A percentile compares a stretch with the other conserved stretches of the same genome.
phyloP scores from a whole-genome alignment of 129 eudicot species.

The Ambrosia artemisiifolia region DNA sequence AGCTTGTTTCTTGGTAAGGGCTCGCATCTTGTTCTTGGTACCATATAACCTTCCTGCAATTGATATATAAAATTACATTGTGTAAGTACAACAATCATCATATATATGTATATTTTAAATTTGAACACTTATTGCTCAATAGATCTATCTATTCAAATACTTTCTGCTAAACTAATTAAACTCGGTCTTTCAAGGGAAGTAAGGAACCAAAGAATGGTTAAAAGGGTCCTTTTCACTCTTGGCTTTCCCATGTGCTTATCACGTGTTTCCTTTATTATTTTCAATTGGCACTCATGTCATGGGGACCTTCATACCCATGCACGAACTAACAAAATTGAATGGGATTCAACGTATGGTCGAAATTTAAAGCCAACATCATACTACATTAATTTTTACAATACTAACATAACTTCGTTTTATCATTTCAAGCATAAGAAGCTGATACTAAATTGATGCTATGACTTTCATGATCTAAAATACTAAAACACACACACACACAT shows the following conservation, averaged over 20 bases:
- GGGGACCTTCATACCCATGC: slow-evolving; percentile 17
- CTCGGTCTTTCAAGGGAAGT: neutral
- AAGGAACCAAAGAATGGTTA: neutral
- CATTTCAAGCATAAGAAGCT: neutral
- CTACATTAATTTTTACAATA: neutral
- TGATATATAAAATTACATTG: no score
- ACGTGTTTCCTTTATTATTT: slow-evolving; percentile 12
- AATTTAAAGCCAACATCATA: neutral
- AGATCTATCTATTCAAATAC: neutral
- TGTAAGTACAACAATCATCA: neutral
- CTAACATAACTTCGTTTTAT: neutral
- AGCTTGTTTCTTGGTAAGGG: slow-evolving; percentile 69
- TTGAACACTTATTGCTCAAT: neutral
- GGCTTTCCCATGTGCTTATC: slow-evolving; percentile 12
- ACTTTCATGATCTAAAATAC: neutral
- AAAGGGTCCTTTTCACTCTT: neutral
- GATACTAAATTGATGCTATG: neutral
- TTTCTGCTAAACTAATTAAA: neutral
- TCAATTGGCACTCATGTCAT: slow-evolving; percentile 7
- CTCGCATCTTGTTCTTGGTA: slow-evolving; percentile 48
- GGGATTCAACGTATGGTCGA: neutral
- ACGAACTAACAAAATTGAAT: neutral
- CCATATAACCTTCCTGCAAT: slow-evolving; percentile 77
- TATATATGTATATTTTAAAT: neutral
- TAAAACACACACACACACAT: neutral